Evolutionary conservation across 768 basidiomycete species (phyloP).

Genomic region (Tephrocybe sp.): DNA sequence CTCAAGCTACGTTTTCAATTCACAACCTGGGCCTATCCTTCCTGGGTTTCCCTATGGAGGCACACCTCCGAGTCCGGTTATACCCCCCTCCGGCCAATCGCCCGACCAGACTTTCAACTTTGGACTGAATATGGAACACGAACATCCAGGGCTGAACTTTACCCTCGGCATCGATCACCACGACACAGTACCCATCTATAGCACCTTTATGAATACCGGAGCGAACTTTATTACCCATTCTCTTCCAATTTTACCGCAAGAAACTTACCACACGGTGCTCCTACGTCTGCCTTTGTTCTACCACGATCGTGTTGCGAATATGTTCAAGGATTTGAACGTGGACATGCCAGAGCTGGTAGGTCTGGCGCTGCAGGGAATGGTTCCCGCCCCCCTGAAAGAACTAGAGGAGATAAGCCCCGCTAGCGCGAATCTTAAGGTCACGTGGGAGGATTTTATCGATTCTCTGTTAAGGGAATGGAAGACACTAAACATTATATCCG

Average conservation of each 20-base stretch:
- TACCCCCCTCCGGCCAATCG: too few relatives aligned
- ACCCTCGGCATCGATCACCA: too few relatives aligned
- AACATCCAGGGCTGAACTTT: too few relatives aligned
- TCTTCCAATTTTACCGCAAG: not conserved
- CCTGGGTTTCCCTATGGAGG: too few relatives aligned
- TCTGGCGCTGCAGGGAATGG: conserved; percentile 41
- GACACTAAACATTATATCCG: conserved; percentile 19
- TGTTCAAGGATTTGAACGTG: conserved; percentile 74
- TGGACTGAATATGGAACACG: too few relatives aligned
- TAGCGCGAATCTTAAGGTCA: conserved; percentile 43
- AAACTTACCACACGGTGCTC: conserved; percentile 25
- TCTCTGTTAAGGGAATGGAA: conserved; percentile 20
- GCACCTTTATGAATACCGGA: too few relatives aligned
- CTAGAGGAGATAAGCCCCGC: conserved; percentile 25
- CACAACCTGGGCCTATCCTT: too few relatives aligned
- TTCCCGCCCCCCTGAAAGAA: conserved; percentile 21
- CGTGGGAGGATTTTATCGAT: conserved; percentile 19
- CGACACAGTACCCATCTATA: too few relatives aligned
- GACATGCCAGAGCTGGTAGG: conserved; percentile 63
- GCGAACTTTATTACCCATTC: too few relatives aligned
- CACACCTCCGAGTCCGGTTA: too few relatives aligned
- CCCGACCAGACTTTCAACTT: too few relatives aligned
- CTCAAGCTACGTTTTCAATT: too few relatives aligned
- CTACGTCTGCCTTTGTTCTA: conserved; percentile 71
- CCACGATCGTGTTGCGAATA: conserved; percentile 69